A percentile compares a stretch with the other conserved stretches of the same genome.
These are phyloP conservation scores for Eucalyptus globulus DNA, from an alignment of 345 rosid genomes.

Conservation along the genomic window DNA sequence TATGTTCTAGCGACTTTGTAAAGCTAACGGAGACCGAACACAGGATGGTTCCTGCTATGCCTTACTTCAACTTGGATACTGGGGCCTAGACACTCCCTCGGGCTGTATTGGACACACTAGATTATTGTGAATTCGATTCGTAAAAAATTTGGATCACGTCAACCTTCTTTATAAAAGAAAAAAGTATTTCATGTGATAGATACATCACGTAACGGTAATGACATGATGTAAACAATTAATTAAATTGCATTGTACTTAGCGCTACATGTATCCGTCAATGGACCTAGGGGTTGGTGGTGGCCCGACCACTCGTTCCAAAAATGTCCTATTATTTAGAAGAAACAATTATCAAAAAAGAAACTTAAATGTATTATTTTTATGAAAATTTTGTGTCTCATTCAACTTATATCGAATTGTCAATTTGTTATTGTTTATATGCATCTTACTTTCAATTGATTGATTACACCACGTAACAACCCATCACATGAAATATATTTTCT, in stretches of 20 bases:
- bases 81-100: neutral
- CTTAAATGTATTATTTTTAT: no score
- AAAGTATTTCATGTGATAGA: neutral
- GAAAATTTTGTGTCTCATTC: no score
- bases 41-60: neutral
- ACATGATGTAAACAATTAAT: neutral
- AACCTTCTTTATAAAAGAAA: neutral
- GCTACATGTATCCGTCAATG: neutral
- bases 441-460: no score
- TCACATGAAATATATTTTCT: no score
- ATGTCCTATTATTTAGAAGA: neutral
- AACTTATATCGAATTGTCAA: no score
- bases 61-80: neutral
- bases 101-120: neutral
- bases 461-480: no score
- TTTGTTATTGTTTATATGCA: no score
- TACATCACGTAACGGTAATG: neutral
- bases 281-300: neutral
- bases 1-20: neutral
- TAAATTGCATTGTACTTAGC: neutral
- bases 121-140: neutral
- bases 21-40: neutral
- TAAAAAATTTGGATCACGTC: accelerated
- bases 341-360: neutral
- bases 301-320: neutral